Evolutionary conservation across 805 yeast species (phyloP).

Genomic region (Dipodascus albidus): DNA sequence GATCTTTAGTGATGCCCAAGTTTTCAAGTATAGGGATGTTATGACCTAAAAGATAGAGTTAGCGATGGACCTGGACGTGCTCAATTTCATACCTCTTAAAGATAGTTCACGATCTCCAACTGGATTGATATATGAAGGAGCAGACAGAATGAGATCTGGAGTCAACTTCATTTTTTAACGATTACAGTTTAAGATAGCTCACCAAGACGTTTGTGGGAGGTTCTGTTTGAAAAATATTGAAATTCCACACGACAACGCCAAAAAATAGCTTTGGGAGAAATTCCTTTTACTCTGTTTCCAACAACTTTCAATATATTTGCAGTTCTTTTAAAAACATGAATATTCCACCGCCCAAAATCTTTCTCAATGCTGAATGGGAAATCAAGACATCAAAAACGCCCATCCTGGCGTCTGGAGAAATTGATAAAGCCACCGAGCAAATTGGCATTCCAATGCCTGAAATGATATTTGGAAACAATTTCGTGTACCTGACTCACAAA

Average conservation of each 20-base stretch:
- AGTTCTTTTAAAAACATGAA: too few species aligned
- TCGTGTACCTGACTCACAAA: slow-evolving; percentile 39
- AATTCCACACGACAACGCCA: background rate
- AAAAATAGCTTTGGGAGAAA: too few species aligned
- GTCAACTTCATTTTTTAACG: slow-evolving; percentile 40
- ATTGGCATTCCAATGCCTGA: slow-evolving; percentile 84
- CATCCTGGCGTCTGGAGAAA: slow-evolving; percentile 32
- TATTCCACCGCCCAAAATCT: background rate
- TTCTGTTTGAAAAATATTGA: background rate
- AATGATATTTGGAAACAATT: slow-evolving; percentile 89
- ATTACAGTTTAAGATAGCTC: background rate
- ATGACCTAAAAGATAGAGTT: slow-evolving; percentile 11
- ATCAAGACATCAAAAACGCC: background rate
- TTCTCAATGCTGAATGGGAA: background rate
- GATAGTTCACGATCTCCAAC: slow-evolving; percentile 31
- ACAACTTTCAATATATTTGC: too few species aligned
- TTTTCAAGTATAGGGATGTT: slow-evolving; percentile 35
- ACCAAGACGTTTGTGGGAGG: background rate
- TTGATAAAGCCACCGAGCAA: slow-evolving; percentile 51
- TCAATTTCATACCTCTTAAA: slow-evolving; percentile 31
- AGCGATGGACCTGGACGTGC: background rate
- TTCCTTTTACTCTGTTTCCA: too few species aligned
- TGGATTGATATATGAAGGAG: slow-evolving; percentile 40
- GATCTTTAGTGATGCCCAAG: slow-evolving; percentile 31
- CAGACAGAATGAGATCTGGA: slow-evolving; percentile 35